Percentiles rank a stretch among this genome's conserved stretches.
Evolutionary conservation across 139 green algal species (phyloP).

Genomic region (Edaphochlamys debaryana): DNA sequence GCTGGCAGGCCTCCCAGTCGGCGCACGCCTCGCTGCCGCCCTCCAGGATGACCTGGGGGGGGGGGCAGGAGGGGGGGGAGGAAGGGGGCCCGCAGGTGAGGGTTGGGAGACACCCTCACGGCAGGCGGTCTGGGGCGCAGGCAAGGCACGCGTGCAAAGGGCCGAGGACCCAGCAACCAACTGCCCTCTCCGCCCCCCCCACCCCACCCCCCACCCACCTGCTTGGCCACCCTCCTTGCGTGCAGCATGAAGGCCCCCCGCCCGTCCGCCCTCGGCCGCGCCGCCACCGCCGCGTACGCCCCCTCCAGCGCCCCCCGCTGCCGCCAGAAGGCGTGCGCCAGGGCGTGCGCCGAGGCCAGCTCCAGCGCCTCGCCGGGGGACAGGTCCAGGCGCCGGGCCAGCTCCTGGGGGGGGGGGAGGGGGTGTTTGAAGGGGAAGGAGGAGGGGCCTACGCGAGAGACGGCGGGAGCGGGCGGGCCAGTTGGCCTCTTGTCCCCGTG

Average conservation of each 20-base stretch:
- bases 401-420: background rate
- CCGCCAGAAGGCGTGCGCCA: slow-evolving; percentile 49
- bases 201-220: background rate
- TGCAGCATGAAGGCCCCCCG: background rate
- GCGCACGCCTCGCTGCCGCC: too few species aligned
- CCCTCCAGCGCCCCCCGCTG: slow-evolving; percentile 24
- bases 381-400: slow-evolving; percentile 1
- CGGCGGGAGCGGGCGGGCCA: background rate
- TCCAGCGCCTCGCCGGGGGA: slow-evolving; percentile 21
- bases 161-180: background rate
- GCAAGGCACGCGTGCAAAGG: background rate
- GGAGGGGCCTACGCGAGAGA: background rate
- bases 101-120: too few species aligned
- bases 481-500: background rate
- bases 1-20: too few species aligned
- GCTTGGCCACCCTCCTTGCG: background rate
- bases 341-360: slow-evolving; percentile 44
- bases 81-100: too few species aligned
- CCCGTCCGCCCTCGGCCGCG: background rate
- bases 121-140: too few species aligned
- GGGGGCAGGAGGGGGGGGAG: too few species aligned
- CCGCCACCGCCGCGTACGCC: slow-evolving; percentile 45
- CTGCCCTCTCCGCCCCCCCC: too few species aligned
- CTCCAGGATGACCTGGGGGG: too few species aligned
- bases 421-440: background rate